Base-by-base conservation (phyloP, 768 basidiomycete genomes). In the Clavulina sp. region DNA sequence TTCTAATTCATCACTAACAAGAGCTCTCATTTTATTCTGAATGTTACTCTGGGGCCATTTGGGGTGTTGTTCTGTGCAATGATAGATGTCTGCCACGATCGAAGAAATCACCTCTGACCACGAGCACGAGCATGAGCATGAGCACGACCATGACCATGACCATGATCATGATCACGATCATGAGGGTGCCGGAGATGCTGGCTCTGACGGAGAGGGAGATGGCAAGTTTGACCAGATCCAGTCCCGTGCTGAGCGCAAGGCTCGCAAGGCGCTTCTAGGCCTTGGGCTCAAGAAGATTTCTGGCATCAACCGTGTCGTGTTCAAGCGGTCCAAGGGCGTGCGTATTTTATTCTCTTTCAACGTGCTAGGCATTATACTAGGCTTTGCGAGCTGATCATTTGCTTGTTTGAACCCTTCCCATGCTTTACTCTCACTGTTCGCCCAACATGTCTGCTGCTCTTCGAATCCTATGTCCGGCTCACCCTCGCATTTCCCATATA, bases 291-390 rank as follows among this genome's bases (percentile, higher is more conserved):
- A 95, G 71, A 82, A 78, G 67, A 84, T 99, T 52, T 77, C 81
- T 53, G 81, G 77, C 60, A 96, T 99, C 67, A 95, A 87, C 60
- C 78, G 95, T 52, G 95, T 99, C 50, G 93, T 89, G 52, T 73
- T 99, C 61, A 74, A 91, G 64, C 76, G 92, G 66, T 86, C 95
- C 47, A 96, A 96, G 72, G 91, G 89, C 64, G 89, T 85, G 60
- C 55, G 81, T 68, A 9, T 46, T 16, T 16, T 46, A 13, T 28
- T 28, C 24, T 30, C 31, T 1, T 16, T 49, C 28, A 46, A 46
- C 7, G 26, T 46, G 43, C 9, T 7, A 23, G 7, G 26, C 43
- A 23, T 13, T 38, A 9, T 9, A 38, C 19, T 38, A 9, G 9
- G 19, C 9, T 38, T 38, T 19, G 34, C 9, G 34, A 9, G 34